Base-by-base conservation (phyloP, 352 stramenopile species). In the Thalassiosira ordinaria region DNA sequence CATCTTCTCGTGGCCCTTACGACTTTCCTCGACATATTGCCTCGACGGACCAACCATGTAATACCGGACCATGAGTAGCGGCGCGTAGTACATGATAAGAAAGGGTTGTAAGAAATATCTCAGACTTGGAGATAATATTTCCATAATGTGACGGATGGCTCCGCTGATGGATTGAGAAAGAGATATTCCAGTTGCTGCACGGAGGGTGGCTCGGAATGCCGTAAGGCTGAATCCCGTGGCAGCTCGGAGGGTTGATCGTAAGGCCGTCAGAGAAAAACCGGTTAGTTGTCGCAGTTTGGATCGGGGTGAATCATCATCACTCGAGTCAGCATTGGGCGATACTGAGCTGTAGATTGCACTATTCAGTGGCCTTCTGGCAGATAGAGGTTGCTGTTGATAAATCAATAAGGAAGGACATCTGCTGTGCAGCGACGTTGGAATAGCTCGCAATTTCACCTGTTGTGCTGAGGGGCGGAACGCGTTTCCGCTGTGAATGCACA, bases 1-100 rank as follows among this genome's bases (percentile, higher is more conserved):
- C 3, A 91, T 31, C n/a, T 44, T 55, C 20, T 89, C 75, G 47
- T 91, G 85, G 0, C 64, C 52, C 13, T 26, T 37, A n/a, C 41
- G 24, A 52, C 66, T 76, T 31, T 77, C 71, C 11, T 82, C 47
- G 2, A 78, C 78, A 53, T 79, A 75, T 67, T 75, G 41, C 27
- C 67, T 49, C n/a, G 55, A 75, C 26, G 74, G 79, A 1, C 74
- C 78, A 2, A 85, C 67, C 1, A 84, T 57, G 22, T 76, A 62
- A 65, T 77, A 85, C 14, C 75, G 46, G 24, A 90, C 29, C 6
- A 86, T 70, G 13, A 90, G 74, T 1, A 89, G 33, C 0, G 86
- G 84, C 1, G 61, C 78, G 75, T 92, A 92, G 46, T 92, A 92
- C 3, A 85, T 27, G 24, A 91, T 77, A 33, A 91, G 53, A 22